Percentiles rank a stretch among this genome's conserved stretches.
These are phyloP conservation scores for Zymoseptoria passerinii DNA, from an alignment of 2,329 filamentous ascomycete genomes.

Conservation along the genomic window DNA sequence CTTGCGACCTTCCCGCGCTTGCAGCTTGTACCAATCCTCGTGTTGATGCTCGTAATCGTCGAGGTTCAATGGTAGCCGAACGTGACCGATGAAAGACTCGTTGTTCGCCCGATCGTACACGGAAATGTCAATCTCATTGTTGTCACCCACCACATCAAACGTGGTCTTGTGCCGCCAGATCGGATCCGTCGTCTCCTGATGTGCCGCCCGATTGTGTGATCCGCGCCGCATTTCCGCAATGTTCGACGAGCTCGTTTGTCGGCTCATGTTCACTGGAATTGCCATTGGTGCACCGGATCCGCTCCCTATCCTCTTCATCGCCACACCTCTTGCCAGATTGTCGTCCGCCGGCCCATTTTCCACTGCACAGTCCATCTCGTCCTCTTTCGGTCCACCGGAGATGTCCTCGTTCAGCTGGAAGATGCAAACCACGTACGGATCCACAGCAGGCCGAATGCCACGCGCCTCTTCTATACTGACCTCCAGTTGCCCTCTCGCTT, in stretches of 20 bases:
- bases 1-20: slow-evolving; percentile 71
- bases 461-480: slow-evolving; percentile 83
- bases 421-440: slow-evolving; percentile 92
- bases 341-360: slow-evolving; percentile 42
- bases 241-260: slow-evolving; percentile 93
- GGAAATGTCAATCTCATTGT: slow-evolving; percentile 84
- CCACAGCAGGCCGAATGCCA: slow-evolving; percentile 69
- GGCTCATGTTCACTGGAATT: slow-evolving; percentile 83
- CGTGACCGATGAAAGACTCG: slow-evolving; percentile 86
- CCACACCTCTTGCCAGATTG: slow-evolving; percentile 42
- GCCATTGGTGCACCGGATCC: slow-evolving; percentile 81
- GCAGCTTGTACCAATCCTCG: slow-evolving; percentile 77
- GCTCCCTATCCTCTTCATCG: slow-evolving; percentile 55
- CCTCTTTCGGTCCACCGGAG: slow-evolving; percentile 67
- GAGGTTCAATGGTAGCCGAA: slow-evolving; percentile 67
- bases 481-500: slow-evolving; percentile 76
- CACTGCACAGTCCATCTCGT: slow-evolving; percentile 39
- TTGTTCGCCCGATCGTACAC: slow-evolving; percentile 81
- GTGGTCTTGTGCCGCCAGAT: slow-evolving; percentile 93
- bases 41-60: slow-evolving; percentile 62
- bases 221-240: slow-evolving; percentile 51
- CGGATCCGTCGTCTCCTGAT: slow-evolving; percentile 67
- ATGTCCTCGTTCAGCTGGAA: slow-evolving; percentile 97
- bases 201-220: slow-evolving; percentile 44
- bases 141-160: slow-evolving; percentile 89